phyloP scores from a whole-genome alignment of 441 rosid species.

The Theobroma grandiflorum region DNA sequence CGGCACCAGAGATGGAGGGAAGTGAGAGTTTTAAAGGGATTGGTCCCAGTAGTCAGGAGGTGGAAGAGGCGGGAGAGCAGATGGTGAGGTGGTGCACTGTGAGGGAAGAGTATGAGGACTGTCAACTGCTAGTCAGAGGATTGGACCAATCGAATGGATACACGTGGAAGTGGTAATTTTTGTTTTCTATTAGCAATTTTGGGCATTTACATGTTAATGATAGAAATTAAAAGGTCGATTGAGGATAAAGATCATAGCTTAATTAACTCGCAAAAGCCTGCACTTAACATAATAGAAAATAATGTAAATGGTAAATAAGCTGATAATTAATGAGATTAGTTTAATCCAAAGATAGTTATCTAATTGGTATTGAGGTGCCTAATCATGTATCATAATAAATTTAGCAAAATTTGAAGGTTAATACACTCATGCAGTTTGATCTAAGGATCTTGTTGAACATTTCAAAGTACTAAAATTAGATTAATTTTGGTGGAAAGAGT shows the following conservation, averaged over 20 bases:
- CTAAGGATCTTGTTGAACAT: not conserved
- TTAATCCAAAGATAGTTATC: too few relatives aligned
- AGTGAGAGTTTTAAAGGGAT: not conserved
- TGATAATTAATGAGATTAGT: too few relatives aligned
- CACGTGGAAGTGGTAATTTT: constrained; percentile 35
- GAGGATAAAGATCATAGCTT: too few relatives aligned
- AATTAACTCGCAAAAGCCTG: too few relatives aligned
- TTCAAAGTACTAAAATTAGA: not conserved
- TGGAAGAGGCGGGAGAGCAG: constrained; percentile 11
- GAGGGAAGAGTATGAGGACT: constrained; percentile 25
- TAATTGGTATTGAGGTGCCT: too few relatives aligned
- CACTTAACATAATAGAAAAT: too few relatives aligned
- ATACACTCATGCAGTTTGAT: not conserved
- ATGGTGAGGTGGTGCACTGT: constrained; percentile 26
- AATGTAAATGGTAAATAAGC: too few relatives aligned
- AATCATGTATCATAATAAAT: too few relatives aligned
- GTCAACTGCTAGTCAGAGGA: constrained; percentile 17
- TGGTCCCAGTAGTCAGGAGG: not conserved
- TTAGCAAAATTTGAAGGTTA: not conserved
- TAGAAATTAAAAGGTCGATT: too few relatives aligned
- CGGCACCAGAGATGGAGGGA: not conserved
- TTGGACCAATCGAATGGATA: constrained; percentile 21
- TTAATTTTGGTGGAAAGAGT: too few relatives aligned
- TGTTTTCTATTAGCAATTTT: not conserved
- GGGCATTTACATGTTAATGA: too few relatives aligned